Base-by-base conservation (phyloP, 768 basidiomycete genomes). In the Pisolithus sp. region DNA sequence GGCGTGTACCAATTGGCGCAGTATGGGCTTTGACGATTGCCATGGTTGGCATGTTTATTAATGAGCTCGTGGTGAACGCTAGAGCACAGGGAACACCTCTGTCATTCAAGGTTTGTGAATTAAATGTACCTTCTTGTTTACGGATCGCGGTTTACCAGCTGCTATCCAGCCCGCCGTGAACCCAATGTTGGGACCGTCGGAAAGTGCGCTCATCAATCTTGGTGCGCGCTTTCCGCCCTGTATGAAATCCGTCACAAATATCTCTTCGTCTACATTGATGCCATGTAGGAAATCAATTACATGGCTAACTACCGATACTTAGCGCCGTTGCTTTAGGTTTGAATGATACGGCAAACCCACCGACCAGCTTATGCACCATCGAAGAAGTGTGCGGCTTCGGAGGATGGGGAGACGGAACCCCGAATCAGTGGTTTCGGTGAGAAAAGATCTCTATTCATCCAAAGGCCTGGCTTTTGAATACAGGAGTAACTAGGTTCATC, bases 161-260 rank as follows among this genome's bases (percentile, higher is more conserved):
- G 4, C 44, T 30, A 17, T 45, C 18, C 52, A 91, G 85, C 90
- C 90, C 20, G 76, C 78, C 3, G 80, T 93, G 48, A 95, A 94
- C 60, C 83, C 84, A 4, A 91, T 95, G 90, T 75, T 98, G 17
- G 95, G 95, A 2, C 95, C 95, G 3, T 86, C 89, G 0, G 80
- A 78, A 45, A 84, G 83, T 43, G 91, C 86, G 2, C 73, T 98
- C 13, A 90, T 97, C 53, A 81, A 86, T 59, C 72, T 91, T 47
- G 94, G 94, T 3, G 93, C 95, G 21, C 87, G 95, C 24, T 96
- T 93, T 63, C 89, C 90, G 13, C 88, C 93, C 0, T 95, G 93
- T 59, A 94, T 94, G 89, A 93, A 92, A 63, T 58, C 66, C 5
- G 82, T 93, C 7, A 57, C 68, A 28, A 75, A 68, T 9, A 67